Conservation (phyloP, 768 basidiomycete genomes). For the Lentinula detonsa region DNA sequence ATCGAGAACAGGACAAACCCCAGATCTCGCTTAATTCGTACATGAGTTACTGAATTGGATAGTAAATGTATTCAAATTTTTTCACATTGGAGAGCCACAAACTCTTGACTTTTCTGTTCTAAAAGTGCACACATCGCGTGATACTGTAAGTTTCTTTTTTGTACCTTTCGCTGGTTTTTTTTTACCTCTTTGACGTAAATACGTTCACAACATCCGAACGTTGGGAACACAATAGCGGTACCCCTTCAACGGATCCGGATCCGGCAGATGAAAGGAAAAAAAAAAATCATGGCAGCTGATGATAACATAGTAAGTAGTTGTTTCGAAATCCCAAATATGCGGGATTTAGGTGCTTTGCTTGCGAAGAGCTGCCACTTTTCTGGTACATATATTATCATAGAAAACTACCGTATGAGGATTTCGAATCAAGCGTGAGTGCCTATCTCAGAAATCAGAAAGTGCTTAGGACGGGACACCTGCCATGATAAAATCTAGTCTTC, state of each 20-base stretch:
- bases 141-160: neutral
- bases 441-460: neutral
- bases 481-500: too few species aligned
- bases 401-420: neutral
- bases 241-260: neutral
- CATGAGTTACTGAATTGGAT: neutral
- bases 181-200: neutral
- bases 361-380: neutral
- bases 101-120: neutral
- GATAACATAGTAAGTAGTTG: neutral
- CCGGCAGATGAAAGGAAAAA: neutral
- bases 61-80: too few species aligned
- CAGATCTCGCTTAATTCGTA: neutral
- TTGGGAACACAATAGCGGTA: neutral
- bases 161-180: neutral
- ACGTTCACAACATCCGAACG: neutral
- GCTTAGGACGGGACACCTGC: neutral
- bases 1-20: neutral
- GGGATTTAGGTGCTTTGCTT: neutral
- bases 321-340: neutral
- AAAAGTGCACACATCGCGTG: neutral
- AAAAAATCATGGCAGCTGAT: neutral
- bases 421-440: neutral
- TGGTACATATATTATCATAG: neutral
- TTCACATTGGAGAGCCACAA: too few species aligned